A percentile compares a stretch with the other conserved stretches of the same genome.
These are phyloP conservation scores for Xylaria sp. DNA, from an alignment of 2,329 filamentous ascomycete species.

Conservation along the genomic window DNA sequence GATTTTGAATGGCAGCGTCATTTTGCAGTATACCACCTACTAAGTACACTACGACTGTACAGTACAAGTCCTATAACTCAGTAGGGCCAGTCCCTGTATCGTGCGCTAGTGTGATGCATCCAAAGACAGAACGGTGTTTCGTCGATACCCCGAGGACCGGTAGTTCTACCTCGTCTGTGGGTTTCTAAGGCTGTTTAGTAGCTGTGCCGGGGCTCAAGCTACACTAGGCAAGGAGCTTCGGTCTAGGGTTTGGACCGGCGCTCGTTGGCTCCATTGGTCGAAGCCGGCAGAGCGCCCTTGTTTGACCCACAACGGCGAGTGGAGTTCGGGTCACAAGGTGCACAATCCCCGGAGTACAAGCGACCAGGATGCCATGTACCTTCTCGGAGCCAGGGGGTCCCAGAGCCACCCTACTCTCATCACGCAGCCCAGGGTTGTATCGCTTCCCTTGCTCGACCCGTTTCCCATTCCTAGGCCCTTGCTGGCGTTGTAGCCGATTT, in stretches of 20 bases:
- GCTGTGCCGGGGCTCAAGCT: conserved; percentile 32
- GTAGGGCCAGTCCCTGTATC: conserved; percentile 1
- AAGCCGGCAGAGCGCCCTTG: conserved; percentile 12
- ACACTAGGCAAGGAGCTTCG: conserved; percentile 33
- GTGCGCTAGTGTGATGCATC: conserved; percentile 11
- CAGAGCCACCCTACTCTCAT: conserved; percentile 12
- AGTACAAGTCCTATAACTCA: neutral
- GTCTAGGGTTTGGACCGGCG: conserved; percentile 27
- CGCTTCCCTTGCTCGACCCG: conserved; percentile 15
- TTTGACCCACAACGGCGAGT: conserved; percentile 32
- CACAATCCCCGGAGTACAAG: conserved; percentile 32
- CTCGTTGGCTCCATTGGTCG: conserved; percentile 26
- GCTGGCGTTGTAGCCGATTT: conserved; percentile 8
- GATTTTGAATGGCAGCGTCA: neutral
- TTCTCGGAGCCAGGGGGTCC: conserved; percentile 20
- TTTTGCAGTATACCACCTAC: neutral
- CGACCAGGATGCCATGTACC: conserved; percentile 28
- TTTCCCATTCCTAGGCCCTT: conserved; percentile 17
- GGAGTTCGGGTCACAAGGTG: conserved; percentile 42
- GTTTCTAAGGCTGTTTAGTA: conserved; percentile 18
- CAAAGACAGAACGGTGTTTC: conserved; percentile 18
- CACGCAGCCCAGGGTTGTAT: conserved; percentile 28
- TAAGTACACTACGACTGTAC: neutral
- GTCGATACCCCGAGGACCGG: conserved; percentile 14
- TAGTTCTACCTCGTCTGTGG: conserved; percentile 25